A percentile compares a stretch with the other conserved stretches of the same genome.
Evolutionary conservation across 192 early-diverging fungal genomes (phyloP).

Genomic region (Backusella parvicylindrica): DNA sequence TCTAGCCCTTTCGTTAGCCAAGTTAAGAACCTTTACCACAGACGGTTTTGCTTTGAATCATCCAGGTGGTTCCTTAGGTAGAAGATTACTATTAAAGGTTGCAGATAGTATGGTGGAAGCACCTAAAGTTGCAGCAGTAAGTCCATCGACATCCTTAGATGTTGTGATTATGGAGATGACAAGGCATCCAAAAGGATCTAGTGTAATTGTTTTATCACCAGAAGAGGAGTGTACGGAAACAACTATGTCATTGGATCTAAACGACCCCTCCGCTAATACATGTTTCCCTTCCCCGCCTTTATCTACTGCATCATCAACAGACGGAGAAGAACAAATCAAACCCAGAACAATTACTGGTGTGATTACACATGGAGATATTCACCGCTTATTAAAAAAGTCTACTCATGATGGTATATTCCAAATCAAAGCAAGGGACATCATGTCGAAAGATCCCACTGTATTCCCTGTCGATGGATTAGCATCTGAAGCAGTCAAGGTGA

Average conservation of each 20-base stretch:
- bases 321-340: background rate
- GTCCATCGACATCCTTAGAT: conserved; percentile 24
- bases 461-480: conserved; percentile 27
- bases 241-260: background rate
- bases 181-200: conserved; percentile 22
- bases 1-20: conserved; percentile 34
- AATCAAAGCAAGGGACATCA: conserved; percentile 29
- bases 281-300: conserved; percentile 13
- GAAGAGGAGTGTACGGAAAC: background rate
- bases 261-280: background rate
- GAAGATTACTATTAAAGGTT: conserved; percentile 34
- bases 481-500: conserved; percentile 29
- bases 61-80: conserved; percentile 42
- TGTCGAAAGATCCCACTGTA: conserved; percentile 25
- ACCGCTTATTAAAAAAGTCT: conserved; percentile 26
- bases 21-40: conserved; percentile 33
- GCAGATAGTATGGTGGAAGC: conserved; percentile 30
- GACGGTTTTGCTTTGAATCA: conserved; percentile 43
- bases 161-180: conserved; percentile 37
- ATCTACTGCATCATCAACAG: background rate
- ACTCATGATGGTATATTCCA: conserved; percentile 31
- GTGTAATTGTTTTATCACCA: conserved; percentile 30
- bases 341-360: conserved; percentile 27
- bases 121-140: conserved; percentile 19
- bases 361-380: conserved; percentile 38